Percentiles rank a stretch among this genome's conserved stretches.
Conservation (phyloP, 306 rosid genomes). For the Erythrophleum fordii region DNA sequence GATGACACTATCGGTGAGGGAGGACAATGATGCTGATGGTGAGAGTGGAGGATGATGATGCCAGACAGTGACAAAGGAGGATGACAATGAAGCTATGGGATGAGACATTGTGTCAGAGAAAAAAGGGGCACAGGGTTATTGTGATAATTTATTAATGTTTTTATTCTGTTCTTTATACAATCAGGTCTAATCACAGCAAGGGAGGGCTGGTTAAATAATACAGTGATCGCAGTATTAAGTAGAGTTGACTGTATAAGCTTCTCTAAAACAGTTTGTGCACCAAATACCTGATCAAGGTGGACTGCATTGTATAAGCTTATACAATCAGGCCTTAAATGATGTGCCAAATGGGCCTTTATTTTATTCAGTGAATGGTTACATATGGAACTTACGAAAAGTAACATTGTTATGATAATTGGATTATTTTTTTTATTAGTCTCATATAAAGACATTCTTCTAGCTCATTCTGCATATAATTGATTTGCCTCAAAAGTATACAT, state of each 20-base stretch:
- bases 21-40: no score
- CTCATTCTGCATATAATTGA: constrained; percentile 25
- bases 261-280: not conserved
- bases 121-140: not conserved
- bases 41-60: no score
- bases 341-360: not conserved
- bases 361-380: not conserved
- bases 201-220: not conserved
- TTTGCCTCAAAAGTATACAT: constrained; percentile 20
- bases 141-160: not conserved
- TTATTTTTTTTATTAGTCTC: not conserved
- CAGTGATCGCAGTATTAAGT: not conserved
- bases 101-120: not conserved
- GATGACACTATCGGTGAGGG: no score
- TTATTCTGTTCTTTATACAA: not conserved
- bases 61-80: no score
- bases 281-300: not conserved
- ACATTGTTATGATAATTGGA: not conserved
- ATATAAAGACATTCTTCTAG: constrained; percentile 8
- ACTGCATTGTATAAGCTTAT: not conserved
- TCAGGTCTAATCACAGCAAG: not conserved
- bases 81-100: not conserved
- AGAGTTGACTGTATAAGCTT: not conserved
- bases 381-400: not conserved
- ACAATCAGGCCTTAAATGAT: not conserved